phyloP scores from a whole-genome alignment of 176 grass and related monocot species.

The Eremochloa ophiuroides region DNA sequence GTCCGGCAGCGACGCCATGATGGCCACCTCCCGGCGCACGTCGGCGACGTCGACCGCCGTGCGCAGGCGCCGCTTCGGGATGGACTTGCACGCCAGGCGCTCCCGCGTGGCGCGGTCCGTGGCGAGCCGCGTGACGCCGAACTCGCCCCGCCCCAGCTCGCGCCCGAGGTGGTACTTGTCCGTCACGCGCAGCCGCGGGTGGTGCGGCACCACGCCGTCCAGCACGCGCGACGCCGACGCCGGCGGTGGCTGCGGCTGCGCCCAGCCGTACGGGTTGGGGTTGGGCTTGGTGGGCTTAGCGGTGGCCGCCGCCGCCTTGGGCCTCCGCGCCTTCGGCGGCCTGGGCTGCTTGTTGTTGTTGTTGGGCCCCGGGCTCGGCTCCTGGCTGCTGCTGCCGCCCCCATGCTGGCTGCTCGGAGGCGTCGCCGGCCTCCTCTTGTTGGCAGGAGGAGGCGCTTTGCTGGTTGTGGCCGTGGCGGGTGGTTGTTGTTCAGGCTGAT shows the following conservation, averaged over 20 bases:
- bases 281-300: slow-evolving; percentile 7
- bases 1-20: slow-evolving; percentile 64
- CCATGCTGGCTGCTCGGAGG: slow-evolving; percentile 15
- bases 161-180: slow-evolving; percentile 64
- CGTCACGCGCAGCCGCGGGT: slow-evolving; percentile 45
- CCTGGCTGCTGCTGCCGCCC: background rate
- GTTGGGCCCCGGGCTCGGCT: background rate
- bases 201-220: slow-evolving; percentile 63
- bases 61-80: slow-evolving; percentile 54
- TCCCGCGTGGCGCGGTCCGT: slow-evolving; percentile 55
- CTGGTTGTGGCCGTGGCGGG: background rate
- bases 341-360: background rate
- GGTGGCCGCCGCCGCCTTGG: background rate
- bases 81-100: slow-evolving; percentile 74
- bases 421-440: slow-evolving; percentile 16
- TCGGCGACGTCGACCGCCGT: slow-evolving; percentile 68
- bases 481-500: background rate
- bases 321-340: background rate
- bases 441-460: background rate
- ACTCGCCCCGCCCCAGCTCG: slow-evolving; percentile 62
- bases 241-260: too few relatives aligned
- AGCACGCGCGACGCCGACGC: slow-evolving; percentile 30
- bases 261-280: slow-evolving; percentile 23
- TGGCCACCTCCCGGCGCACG: slow-evolving; percentile 69
- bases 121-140: slow-evolving; percentile 59